phyloP scores from a whole-genome alignment of 352 stramenopile genomes.

The Blastocystis sp. region DNA sequence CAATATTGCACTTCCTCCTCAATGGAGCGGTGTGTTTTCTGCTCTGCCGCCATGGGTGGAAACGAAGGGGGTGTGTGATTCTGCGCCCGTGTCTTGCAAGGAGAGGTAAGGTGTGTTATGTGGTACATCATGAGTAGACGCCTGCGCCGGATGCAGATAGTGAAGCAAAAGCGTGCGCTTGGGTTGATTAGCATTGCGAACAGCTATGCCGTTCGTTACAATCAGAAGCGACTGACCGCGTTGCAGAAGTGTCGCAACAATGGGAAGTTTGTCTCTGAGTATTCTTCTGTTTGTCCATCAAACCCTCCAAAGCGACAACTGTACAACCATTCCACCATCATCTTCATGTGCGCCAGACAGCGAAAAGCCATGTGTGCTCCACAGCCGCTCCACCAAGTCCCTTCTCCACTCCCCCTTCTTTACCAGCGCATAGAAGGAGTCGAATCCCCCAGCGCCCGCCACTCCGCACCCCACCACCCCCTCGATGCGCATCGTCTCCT shows the following conservation, averaged over 20 bases:
- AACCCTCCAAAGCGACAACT: background rate
- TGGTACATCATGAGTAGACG: background rate
- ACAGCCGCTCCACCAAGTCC: background rate
- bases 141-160: background rate
- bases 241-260: conserved; percentile 12
- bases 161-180: conserved; percentile 33
- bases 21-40: too few relatives aligned
- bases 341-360: background rate
- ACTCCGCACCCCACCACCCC: conserved; percentile 10
- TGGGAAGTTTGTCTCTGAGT: background rate
- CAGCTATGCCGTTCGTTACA: conserved; percentile 2
- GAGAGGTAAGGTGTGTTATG: background rate
- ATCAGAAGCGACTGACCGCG: conserved; percentile 15
- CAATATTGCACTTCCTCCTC: too few relatives aligned
- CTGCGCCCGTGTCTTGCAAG: background rate
- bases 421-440: conserved; percentile 2
- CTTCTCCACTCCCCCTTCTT: too few relatives aligned
- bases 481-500: background rate
- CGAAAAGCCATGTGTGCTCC: background rate
- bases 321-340: background rate
- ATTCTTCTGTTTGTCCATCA: conserved; percentile 5
- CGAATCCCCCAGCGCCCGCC: conserved; percentile 11
- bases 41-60: background rate
- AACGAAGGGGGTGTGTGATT: background rate
- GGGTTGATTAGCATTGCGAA: conserved; percentile 36